Percentiles rank a stretch among this genome's conserved stretches.
phyloP scores from a whole-genome alignment of 2,329 filamentous ascomycete species.

The Simplicillium aogashimaense region DNA sequence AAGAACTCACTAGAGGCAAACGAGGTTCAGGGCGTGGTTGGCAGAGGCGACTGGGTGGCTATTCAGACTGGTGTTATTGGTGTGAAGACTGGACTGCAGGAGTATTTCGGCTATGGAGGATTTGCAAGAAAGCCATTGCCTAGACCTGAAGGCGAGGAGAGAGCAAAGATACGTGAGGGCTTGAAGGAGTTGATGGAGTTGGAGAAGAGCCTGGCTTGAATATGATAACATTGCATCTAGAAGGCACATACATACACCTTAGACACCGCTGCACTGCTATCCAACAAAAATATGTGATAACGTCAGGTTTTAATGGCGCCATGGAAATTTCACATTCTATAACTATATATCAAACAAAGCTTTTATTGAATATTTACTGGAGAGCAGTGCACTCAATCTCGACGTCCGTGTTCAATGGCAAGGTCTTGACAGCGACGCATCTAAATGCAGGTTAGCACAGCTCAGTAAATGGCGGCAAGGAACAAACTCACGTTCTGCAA shows the following conservation, averaged over 20 bases:
- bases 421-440: constrained; percentile 24
- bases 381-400: constrained; percentile 22
- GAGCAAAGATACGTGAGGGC: constrained; percentile 8
- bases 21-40: constrained; percentile 54
- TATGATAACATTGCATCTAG: not conserved
- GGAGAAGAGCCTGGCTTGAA: constrained; percentile 8
- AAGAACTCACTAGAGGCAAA: constrained; percentile 50
- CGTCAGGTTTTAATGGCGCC: not conserved
- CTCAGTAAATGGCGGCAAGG: not conserved
- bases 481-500: constrained; percentile 26
- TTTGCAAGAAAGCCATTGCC: constrained; percentile 19
- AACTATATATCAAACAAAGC: not conserved
- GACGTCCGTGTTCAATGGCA: constrained; percentile 21
- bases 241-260: not conserved
- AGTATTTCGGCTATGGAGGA: constrained; percentile 61
- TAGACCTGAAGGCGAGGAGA: constrained; percentile 6
- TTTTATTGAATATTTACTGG: constrained; percentile 6
- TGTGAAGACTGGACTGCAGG: constrained; percentile 57
- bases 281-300: not conserved
- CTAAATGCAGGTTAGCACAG: constrained; percentile 6
- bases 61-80: constrained; percentile 64
- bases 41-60: constrained; percentile 61
- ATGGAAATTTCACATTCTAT: not conserved
- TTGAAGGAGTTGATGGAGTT: constrained; percentile 12
- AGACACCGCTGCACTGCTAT: not conserved